Conservation (phyloP, 208 protist species). For the Leishmania braziliensis region DNA sequence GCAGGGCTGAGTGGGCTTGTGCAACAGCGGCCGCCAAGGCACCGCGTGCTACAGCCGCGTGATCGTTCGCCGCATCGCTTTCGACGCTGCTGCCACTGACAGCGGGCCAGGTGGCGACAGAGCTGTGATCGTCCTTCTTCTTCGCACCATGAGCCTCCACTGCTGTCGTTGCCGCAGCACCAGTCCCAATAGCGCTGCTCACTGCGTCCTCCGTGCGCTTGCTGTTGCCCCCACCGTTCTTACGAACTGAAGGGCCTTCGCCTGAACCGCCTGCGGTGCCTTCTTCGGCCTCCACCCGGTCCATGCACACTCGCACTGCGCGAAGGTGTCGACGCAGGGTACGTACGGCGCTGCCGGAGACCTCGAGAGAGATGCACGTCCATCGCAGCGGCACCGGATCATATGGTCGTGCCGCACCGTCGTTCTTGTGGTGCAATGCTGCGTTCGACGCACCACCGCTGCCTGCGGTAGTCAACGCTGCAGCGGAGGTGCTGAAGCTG, state of each 20-base stretch:
- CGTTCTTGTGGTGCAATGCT: constrained; percentile 6
- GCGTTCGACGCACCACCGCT: background rate
- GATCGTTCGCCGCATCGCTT: background rate
- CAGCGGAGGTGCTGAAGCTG: background rate
- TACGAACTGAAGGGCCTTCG: background rate
- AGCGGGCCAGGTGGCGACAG: background rate
- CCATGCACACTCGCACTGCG: constrained; percentile 24
- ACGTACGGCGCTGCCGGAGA: constrained; percentile 14
- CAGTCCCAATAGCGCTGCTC: background rate
- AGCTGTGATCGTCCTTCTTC: constrained; percentile 7
- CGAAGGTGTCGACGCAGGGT: constrained; percentile 28
- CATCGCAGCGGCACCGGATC: constrained; percentile 24
- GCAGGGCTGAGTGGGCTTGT: constrained; percentile 26
- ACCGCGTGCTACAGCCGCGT: constrained; percentile 5
- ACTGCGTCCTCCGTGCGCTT: constrained; percentile 1
- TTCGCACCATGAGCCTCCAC: constrained; percentile 1
- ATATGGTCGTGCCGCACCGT: background rate
- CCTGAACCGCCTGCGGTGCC: background rate
- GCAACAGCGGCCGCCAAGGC: constrained; percentile 30
- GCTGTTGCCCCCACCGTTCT: background rate
- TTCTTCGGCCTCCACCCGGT: constrained; percentile 11
- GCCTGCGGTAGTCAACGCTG: background rate
- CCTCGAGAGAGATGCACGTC: constrained; percentile 28
- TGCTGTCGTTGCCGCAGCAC: background rate
- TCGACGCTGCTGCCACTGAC: constrained; percentile 2